Evolutionary conservation across 2,329 filamentous ascomycete genomes (phyloP).

Genomic region (Mycocentrospora acerina): DNA sequence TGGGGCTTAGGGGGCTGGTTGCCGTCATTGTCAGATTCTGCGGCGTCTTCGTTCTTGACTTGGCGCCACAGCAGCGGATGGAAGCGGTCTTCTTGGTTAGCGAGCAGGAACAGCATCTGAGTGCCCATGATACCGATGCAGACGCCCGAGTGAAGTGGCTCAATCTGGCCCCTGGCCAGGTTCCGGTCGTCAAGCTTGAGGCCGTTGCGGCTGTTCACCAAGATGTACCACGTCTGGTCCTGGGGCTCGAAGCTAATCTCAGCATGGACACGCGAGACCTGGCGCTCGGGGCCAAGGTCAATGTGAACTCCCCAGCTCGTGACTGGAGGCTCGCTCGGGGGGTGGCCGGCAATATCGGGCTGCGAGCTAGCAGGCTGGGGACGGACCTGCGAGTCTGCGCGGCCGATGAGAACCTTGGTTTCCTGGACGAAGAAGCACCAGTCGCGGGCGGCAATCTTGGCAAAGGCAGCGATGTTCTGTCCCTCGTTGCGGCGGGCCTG

Average conservation of each 20-base stretch:
- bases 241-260: conserved; percentile 50
- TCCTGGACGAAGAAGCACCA: conserved; percentile 85
- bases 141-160: conserved; percentile 76
- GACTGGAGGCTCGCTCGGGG: conserved; percentile 23
- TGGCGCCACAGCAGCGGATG: conserved; percentile 67
- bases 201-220: conserved; percentile 89
- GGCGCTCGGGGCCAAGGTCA: conserved; percentile 65
- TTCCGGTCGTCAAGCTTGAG: conserved; percentile 76
- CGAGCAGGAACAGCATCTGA: conserved; percentile 99
- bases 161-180: conserved; percentile 66
- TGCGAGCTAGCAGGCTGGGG: conserved; percentile 33
- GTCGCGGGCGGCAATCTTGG: conserved; percentile 77
- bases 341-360: conserved; percentile 24
- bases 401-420: conserved; percentile 74
- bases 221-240: conserved; percentile 71
- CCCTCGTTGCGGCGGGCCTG: conserved; percentile 47
- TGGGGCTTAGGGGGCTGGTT: conserved; percentile 34
- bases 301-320: conserved; percentile 67
- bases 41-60: conserved; percentile 48
- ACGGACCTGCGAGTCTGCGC: conserved; percentile 44
- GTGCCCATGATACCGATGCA: conserved; percentile 89
- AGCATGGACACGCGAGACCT: conserved; percentile 53
- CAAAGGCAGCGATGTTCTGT: conserved; percentile 63
- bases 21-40: conserved; percentile 44
- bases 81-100: conserved; percentile 70